phyloP scores from a whole-genome alignment of 2,329 filamentous ascomycete genomes.

The Aureobasidium sp. region DNA sequence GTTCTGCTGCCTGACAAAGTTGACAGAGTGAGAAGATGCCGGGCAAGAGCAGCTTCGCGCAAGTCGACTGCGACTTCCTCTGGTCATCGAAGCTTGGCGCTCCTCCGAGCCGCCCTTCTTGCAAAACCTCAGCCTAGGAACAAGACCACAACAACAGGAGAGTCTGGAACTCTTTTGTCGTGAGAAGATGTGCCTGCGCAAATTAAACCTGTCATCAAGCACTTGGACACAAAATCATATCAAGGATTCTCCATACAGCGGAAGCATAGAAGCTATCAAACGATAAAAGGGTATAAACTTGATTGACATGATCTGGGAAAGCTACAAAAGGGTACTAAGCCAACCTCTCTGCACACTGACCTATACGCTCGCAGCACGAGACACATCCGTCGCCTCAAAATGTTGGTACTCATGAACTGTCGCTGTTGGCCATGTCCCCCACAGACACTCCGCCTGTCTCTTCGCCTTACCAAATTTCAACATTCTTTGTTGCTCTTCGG shows the following conservation, averaged over 20 bases:
- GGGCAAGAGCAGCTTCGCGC: background rate
- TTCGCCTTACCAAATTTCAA: background rate
- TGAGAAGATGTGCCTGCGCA: background rate
- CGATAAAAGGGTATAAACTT: background rate
- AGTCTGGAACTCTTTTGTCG: too few relatives aligned
- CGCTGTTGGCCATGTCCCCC: background rate
- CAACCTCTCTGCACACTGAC: conserved; percentile 2
- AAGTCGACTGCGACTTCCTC: background rate
- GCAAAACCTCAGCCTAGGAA: background rate
- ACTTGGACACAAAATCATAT: background rate
- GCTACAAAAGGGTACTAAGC: background rate
- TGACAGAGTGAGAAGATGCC: background rate
- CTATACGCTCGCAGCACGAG: background rate
- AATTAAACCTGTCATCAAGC: background rate
- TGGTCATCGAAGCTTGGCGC: background rate
- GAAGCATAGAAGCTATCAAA: background rate
- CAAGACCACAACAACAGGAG: too few relatives aligned
- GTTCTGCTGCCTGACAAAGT: background rate
- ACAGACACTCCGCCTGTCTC: background rate
- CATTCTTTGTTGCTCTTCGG: background rate
- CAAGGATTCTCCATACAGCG: background rate
- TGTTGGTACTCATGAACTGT: background rate
- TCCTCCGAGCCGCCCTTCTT: background rate
- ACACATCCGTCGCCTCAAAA: background rate
- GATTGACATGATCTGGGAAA: background rate